A percentile compares a stretch with the other conserved stretches of the same genome.
phyloP scores from a whole-genome alignment of 495 filamentous ascomycete species.

The Cercophora scortea region DNA sequence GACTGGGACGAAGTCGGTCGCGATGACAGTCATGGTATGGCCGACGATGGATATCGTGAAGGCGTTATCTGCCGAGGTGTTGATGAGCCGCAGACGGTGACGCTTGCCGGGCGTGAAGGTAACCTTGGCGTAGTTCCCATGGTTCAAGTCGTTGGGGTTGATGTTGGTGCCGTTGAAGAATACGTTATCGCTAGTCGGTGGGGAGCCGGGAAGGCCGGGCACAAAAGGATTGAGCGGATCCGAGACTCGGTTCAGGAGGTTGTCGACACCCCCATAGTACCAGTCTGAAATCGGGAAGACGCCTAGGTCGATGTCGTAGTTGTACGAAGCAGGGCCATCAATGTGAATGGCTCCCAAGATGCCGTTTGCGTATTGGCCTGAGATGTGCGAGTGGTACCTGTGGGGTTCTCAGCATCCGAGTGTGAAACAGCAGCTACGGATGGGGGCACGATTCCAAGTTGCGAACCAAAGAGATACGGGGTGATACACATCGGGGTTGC shows the following conservation, averaged over 20 bases:
- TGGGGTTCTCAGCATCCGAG: no score
- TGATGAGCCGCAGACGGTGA: slow-evolving; percentile 47
- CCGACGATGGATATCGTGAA: slow-evolving; percentile 33
- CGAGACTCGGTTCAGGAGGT: slow-evolving; percentile 2
- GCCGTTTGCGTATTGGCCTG: slow-evolving; percentile 47
- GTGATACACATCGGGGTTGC: slow-evolving; percentile 3
- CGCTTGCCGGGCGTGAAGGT: slow-evolving; percentile 33
- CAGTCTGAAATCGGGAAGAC: slow-evolving; percentile 39
- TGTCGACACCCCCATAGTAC: slow-evolving; percentile 31
- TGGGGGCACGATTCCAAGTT: no score
- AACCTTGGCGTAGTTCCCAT: slow-evolving; percentile 25
- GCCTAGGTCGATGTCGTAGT: slow-evolving; percentile 56
- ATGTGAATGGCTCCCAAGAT: slow-evolving; percentile 46
- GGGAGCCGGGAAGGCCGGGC: slow-evolving; percentile 11
- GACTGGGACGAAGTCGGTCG: slow-evolving; percentile 41
- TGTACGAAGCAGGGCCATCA: slow-evolving; percentile 45
- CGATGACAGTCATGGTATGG: slow-evolving; percentile 43
- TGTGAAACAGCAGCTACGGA: no score
- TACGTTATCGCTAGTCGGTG: slow-evolving; percentile 28
- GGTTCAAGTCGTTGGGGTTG: slow-evolving; percentile 22
- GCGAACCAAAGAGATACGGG: no score
- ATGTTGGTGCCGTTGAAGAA: slow-evolving; percentile 41
- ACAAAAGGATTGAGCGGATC: not conserved
- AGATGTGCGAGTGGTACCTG: slow-evolving; percentile 43
- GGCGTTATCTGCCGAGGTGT: slow-evolving; percentile 32